Conservation (phyloP, 2,329 filamentous ascomycete species). For the Zymoseptoria pseudotritici region DNA sequence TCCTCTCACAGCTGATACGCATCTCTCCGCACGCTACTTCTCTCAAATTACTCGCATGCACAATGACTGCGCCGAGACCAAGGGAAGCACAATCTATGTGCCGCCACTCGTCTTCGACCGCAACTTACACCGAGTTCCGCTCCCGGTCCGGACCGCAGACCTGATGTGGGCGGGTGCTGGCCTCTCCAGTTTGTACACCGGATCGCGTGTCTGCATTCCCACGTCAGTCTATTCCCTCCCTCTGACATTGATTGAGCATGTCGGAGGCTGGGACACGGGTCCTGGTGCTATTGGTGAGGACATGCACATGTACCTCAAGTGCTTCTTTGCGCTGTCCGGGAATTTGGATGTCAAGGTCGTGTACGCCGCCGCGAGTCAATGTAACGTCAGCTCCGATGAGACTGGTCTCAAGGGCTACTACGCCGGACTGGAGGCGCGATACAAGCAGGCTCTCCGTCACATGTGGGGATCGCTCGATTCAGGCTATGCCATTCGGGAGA, state of each 20-base stretch:
- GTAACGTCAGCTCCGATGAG: slow-evolving; percentile 58
- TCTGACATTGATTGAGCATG: slow-evolving; percentile 58
- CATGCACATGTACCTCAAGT: slow-evolving; percentile 71
- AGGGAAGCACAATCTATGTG: slow-evolving; percentile 57
- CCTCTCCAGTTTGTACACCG: slow-evolving; percentile 59
- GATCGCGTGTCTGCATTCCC: slow-evolving; percentile 59
- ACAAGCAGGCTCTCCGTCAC: slow-evolving; percentile 64
- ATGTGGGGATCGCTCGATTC: slow-evolving; percentile 70
- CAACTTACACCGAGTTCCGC: slow-evolving; percentile 61
- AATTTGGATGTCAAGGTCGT: slow-evolving; percentile 59
- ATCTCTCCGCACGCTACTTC: slow-evolving; percentile 63
- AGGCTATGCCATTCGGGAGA: slow-evolving; percentile 51
- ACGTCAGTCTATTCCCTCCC: slow-evolving; percentile 68
- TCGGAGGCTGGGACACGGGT: slow-evolving; percentile 65
- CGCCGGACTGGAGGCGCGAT: slow-evolving; percentile 56
- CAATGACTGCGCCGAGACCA: slow-evolving; percentile 51
- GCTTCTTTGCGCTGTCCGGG: slow-evolving; percentile 66
- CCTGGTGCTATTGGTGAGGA: slow-evolving; percentile 68
- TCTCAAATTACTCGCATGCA: slow-evolving; percentile 58
- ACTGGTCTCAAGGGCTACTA: slow-evolving; percentile 48
- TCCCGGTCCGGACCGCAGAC: slow-evolving; percentile 63
- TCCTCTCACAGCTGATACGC: slow-evolving; percentile 54
- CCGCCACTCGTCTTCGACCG: slow-evolving; percentile 68
- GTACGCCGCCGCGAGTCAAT: slow-evolving; percentile 63
- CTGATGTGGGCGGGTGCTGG: slow-evolving; percentile 65